Percentiles rank a stretch among this genome's conserved stretches.
Conservation (phyloP, 495 filamentous ascomycete species). For the Friedmanniomyces simplex region DNA sequence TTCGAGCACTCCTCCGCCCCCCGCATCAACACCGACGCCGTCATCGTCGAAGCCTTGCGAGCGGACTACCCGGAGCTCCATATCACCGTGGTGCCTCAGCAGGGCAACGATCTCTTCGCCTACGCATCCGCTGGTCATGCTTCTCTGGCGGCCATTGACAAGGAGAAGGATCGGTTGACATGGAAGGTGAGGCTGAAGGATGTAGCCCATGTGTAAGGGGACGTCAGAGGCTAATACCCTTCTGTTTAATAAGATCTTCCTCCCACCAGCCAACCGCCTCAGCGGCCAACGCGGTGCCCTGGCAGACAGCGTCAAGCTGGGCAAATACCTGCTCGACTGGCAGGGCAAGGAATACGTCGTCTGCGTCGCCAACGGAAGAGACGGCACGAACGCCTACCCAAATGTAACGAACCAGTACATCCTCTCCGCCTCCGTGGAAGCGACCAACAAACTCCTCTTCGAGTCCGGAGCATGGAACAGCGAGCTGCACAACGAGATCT, state of each 20-base stretch:
- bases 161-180: constrained; percentile 29
- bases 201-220: too few species aligned
- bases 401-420: constrained; percentile 39
- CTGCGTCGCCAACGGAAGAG: constrained; percentile 42
- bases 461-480: constrained; percentile 39
- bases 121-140: constrained; percentile 44
- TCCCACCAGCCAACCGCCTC: constrained; percentile 42
- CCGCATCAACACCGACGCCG: constrained; percentile 42
- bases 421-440: constrained; percentile 32
- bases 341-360: constrained; percentile 40
- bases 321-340: constrained; percentile 44
- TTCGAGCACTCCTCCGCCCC: constrained; percentile 38
- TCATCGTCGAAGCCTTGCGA: constrained; percentile 40
- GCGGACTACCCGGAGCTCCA: constrained; percentile 42
- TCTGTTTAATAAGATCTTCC: constrained; percentile 26
- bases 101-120: constrained; percentile 35
- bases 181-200: constrained; percentile 23
- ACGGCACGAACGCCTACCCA: constrained; percentile 32
- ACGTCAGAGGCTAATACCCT: too few species aligned
- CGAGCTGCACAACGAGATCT: constrained; percentile 51
- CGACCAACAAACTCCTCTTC: constrained; percentile 43
- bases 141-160: constrained; percentile 30
- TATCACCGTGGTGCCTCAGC: constrained; percentile 34
- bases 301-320: constrained; percentile 37
- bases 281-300: constrained; percentile 39